A percentile compares a stretch with the other conserved stretches of the same genome.
These are phyloP conservation scores for Heliamphora pulchella DNA, from an alignment of 179 eudicot genomes.

Conservation along the genomic window DNA sequence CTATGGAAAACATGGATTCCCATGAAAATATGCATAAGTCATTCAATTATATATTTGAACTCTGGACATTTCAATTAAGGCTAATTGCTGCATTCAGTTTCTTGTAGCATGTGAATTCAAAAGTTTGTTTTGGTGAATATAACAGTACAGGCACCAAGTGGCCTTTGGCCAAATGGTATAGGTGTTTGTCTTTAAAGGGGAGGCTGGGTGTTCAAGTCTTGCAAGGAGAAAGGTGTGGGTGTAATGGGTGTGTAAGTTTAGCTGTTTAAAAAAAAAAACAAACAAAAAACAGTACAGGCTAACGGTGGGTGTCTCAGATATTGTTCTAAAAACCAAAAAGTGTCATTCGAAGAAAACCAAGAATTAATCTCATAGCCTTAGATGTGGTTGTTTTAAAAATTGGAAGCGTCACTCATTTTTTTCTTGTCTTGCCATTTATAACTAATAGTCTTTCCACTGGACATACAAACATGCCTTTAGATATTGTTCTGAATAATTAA, in stretches of 20 bases:
- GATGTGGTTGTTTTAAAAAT: no score
- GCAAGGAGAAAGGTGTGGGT: no score
- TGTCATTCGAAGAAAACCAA: neutral
- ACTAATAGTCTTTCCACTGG: neutral
- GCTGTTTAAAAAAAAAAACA: no score
- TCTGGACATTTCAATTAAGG: neutral
- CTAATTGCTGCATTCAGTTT: neutral
- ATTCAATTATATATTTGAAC: neutral
- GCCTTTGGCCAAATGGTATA: no score
- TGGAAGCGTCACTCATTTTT: neutral
- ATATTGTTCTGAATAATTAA: neutral
- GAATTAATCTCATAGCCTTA: neutral
- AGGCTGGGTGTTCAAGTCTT: no score
- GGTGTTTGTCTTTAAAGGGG: no score
- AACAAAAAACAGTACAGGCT: neutral
- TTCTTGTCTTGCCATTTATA: neutral
- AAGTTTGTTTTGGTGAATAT: neutral
- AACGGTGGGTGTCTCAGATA: neutral
- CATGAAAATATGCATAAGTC: neutral
- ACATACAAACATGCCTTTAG: neutral
- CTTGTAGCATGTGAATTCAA: neutral
- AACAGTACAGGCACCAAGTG: neutral
- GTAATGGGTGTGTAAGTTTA: no score
- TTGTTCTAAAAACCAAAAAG: neutral
- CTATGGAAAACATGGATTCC: neutral